Evolutionary conservation across 2,329 filamentous ascomycete genomes (phyloP).

Genomic region (Colletotrichum sp.): DNA sequence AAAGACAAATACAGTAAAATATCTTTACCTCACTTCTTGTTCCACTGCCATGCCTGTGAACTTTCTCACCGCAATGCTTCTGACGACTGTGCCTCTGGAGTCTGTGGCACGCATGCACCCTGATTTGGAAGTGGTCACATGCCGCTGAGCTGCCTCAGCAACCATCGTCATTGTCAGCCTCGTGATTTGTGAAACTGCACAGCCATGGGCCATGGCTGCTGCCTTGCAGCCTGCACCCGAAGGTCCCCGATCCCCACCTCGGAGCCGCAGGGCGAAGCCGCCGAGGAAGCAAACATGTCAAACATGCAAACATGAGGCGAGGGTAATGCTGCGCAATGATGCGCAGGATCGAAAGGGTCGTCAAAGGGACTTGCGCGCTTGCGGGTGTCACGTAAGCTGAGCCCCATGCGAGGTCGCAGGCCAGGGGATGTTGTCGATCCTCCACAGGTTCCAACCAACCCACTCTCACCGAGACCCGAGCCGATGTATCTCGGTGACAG

Average conservation of each 20-base stretch:
- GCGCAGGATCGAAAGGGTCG: neutral
- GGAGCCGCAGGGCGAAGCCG: neutral
- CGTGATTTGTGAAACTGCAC: neutral
- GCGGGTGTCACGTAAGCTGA: neutral
- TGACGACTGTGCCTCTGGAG: rapidly evolving
- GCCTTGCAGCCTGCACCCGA: neutral
- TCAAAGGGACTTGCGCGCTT: neutral
- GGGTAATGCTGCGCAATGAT: neutral
- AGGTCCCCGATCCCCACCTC: neutral
- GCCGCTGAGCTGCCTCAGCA: neutral
- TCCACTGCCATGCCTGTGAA: neutral
- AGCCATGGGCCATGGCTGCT: neutral
- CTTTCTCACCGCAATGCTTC: too few species aligned
- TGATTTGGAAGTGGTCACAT: neutral
- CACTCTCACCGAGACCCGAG: slow-evolving; percentile 11
- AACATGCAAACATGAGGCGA: neutral
- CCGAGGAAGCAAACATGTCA: neutral
- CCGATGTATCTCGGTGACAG: slow-evolving; percentile 18
- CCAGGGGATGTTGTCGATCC: slow-evolving; percentile 12
- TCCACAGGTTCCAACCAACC: slow-evolving; percentile 10
- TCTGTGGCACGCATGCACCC: neutral
- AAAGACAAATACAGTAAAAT: neutral
- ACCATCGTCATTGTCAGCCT: neutral
- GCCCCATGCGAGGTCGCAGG: neutral
- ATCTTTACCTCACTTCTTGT: neutral